These are phyloP conservation scores for Sphagnum contortum DNA, from an alignment of 225 moss, liverwort and hornwort genomes.

Conservation along the genomic window DNA sequence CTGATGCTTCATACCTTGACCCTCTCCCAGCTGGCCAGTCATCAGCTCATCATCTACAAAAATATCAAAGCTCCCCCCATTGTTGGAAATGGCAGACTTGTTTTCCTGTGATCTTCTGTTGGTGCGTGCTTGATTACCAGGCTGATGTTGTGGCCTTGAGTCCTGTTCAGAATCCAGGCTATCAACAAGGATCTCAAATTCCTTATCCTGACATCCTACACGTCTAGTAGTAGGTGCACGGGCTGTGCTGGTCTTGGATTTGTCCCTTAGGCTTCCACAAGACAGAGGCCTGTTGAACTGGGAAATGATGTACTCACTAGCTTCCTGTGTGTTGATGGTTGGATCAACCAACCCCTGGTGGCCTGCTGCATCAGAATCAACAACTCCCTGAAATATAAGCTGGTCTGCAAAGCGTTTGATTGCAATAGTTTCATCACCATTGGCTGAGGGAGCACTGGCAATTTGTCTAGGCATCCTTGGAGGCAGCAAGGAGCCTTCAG, in stretches of 20 bases:
- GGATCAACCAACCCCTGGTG: slow-evolving; percentile 89
- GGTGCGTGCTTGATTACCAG: background rate
- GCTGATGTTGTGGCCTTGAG: background rate
- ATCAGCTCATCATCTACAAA: slow-evolving; percentile 20
- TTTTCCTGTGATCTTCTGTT: background rate
- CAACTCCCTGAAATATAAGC: slow-evolving; percentile 44
- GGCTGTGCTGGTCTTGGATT: slow-evolving; percentile 13
- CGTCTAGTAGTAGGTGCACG: slow-evolving; percentile 2
- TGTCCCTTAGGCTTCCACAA: slow-evolving; percentile 37
- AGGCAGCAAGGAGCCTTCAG: slow-evolving; percentile 26
- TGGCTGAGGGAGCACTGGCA: slow-evolving; percentile 14
- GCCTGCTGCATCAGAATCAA: slow-evolving; percentile 28
- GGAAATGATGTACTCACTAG: slow-evolving; percentile 79
- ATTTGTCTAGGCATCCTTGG: slow-evolving; percentile 13
- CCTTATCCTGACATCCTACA: slow-evolving; percentile 12
- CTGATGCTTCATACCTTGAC: background rate
- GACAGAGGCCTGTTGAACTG: slow-evolving; percentile 79
- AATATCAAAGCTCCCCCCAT: slow-evolving; percentile 22
- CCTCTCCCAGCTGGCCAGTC: no score
- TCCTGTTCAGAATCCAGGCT: slow-evolving; percentile 12
- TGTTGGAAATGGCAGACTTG: background rate
- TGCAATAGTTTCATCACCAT: slow-evolving; percentile 86
- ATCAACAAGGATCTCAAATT: slow-evolving; percentile 23
- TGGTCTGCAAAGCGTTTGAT: slow-evolving; percentile 84
- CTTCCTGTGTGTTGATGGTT: slow-evolving; percentile 85